Evolutionary conservation across 371 early-diverging fungal species (phyloP), one percentile per base, ranked within the genome.

Genomic region (Parasitella parasitica): DNA sequence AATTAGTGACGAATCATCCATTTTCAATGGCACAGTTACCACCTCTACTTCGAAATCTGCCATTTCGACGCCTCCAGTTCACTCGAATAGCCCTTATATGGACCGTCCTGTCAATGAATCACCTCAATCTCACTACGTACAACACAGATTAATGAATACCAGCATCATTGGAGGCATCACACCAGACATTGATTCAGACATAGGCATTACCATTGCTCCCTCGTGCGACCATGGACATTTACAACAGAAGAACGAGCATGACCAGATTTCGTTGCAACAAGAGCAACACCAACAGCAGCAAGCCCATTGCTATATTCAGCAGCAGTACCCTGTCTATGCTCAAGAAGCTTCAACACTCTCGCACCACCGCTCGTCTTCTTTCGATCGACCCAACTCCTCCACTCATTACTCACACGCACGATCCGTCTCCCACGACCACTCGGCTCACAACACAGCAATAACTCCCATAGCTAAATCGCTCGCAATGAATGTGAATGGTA

Each of bases 121-220:
- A 4, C 59, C 62, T 13, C 66, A 64, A 59, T 67, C 80, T 3
- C 66, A 76, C 24, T 64, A 71, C 4, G 59, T 67, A 26, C 66
- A 72, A 41, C 73, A 75, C 26, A 67, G 77, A 24, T 68, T 73
- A 66, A 67, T 76, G 53, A 75, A 74, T 43, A 71, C 73, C 2
- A 73, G 75, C 37, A 68, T 76, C 3, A 63, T 80, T 3, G 77
- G 79, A 46, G 79, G 79, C 1, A 72, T 78, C 18, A 75, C 75
- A 1, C 66, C 78, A 32, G 73, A 75, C 39, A 66, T 76, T 9
- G 64, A 58, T 36, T 15, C 26, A 28, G 49, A 49, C 28, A 26
- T 49, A 27, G 28, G 28, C n/a, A 24, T 49, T 49, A 28, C 13
- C 5, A 49, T 49, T 26, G 26, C 69, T 59, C 18, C 57, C 66